Evolutionary conservation across 345 rosid species (phyloP), one percentile per base, ranked within the genome.

Genomic region (Gossypium arboreum): DNA sequence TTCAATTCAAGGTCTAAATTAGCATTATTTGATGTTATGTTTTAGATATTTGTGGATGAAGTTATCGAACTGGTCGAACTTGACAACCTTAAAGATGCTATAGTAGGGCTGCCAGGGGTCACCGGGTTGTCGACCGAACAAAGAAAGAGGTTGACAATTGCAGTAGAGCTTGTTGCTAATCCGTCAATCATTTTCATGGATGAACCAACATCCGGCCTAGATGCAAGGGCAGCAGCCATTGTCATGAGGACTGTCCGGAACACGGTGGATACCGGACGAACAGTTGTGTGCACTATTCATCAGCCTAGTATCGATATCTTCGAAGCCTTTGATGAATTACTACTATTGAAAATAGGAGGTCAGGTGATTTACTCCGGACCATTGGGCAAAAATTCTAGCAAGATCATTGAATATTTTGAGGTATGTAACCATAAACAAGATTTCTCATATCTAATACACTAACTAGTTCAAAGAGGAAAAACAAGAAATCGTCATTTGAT

Each of bases 161-260:
- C 98, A 1, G 92, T 89, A 12, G 97, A 93, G 76, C 85, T 91
- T 70, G 98, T 89, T 4, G 90, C 97, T 17, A 93, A 93, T 76
- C 97, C 97, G 13, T 89, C 98, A 3, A 93, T 93, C 55, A 91
- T 93, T 68, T 93, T 93, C 84, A 93, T 93, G 97, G 97, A 93
- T 65, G 98, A 93, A 76, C 98, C 97, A 7, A 93, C 98, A 6
- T 91, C 98, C 6, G 98, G 98, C 2, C 94, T 93, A 0, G 63
- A 59, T 16, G 63, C 63, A 1, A 59, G 63, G 29, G 41, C 63
- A 13, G 63, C 63, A 0, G 63, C 63, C 63, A 59, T 59, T 25
- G 63, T 59, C 39, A 59, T 59, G 63, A 59, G 63, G 41, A 59
- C 63, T 12, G 63, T 59, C 39, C 12, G 63, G 25, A 59, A 59